Base-by-base conservation (phyloP, 108 stramenopile species). In the Nitzschia sp. region DNA sequence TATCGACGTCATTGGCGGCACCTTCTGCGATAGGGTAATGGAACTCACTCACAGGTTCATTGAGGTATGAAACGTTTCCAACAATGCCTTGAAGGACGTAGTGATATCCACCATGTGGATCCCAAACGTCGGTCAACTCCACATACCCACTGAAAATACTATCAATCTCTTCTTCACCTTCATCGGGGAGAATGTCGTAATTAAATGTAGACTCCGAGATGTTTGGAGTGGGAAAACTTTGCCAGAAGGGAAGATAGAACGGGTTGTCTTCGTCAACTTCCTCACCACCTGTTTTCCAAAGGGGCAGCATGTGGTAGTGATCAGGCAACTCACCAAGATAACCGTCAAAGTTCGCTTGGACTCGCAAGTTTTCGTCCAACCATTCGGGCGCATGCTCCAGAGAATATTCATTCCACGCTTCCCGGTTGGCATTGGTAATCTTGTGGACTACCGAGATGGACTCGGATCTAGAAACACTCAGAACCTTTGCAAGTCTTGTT, bases 21-120 rank as follows among this genome's bases (percentile, higher is more conserved):
- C 22, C 43, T 25, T 48, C 79, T 44, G 77, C 67, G 8, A 83
- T 79, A 8, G 82, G 82, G 43, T 70, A 78, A 46, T 77, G 80
- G 7, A 78, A 11, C n/a, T 53, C 64, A 17, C 51, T 69, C 73
- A 80, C 15, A 62, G 41, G 52, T 51, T 73, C 10, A 71, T 67
- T 40, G 68, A 63, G 14, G 42, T 55, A 24, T 25, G 65, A 75
- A 22, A n/a, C 12, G 51, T 77, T 76, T 43, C 77, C 79, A 3
- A 75, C 76, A 42, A 34, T 34, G 5, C 29, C 29, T 34, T 34
- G 29, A 34, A 34, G 29, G 1, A 34, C 29, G 29, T 34, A 34
- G 29, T 34, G 29, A 5, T 34, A 34, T 34, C 29, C 29, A 34
- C 29, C 29, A 3, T 34, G 3, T 34, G 29, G 29, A 5, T 34